Evolutionary conservation across 2,329 filamentous ascomycete genomes (phyloP).

Genomic region (Fusarium penzigii): DNA sequence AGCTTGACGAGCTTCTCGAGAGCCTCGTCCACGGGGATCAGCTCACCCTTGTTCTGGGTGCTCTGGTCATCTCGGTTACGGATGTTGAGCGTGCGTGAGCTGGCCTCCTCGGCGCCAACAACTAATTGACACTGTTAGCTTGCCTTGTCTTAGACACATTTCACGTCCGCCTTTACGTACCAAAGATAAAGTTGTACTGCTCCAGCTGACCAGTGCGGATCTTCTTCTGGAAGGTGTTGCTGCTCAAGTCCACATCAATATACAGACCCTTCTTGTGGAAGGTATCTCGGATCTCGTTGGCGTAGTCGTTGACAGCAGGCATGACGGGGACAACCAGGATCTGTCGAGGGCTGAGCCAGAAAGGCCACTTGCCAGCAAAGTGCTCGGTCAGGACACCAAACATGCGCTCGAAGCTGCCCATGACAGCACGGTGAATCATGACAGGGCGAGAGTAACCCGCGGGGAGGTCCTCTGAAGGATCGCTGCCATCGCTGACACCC

Average conservation of each 20-base stretch:
- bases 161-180: constrained; percentile 37
- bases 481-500: constrained; percentile 45
- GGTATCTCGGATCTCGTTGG: constrained; percentile 68
- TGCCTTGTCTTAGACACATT: not conserved
- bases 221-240: constrained; percentile 88
- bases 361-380: constrained; percentile 85
- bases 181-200: constrained; percentile 83
- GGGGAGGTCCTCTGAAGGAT: constrained; percentile 49
- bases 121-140: constrained; percentile 40
- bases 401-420: constrained; percentile 67
- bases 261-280: constrained; percentile 70
- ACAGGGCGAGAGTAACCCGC: constrained; percentile 77
- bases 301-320: constrained; percentile 77
- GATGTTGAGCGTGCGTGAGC: constrained; percentile 61
- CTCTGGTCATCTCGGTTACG: constrained; percentile 64
- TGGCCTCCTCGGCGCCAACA: constrained; percentile 63
- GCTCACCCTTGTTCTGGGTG: constrained; percentile 61
- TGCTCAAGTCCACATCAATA: constrained; percentile 58
- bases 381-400: constrained; percentile 80
- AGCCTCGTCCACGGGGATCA: constrained; percentile 57
- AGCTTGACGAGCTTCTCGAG: constrained; percentile 56
- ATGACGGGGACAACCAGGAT: constrained; percentile 64
- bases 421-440: constrained; percentile 84
- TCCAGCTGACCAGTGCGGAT: constrained; percentile 78
- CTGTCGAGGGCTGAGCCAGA: constrained; percentile 85